Base-by-base conservation (phyloP, 371 early-diverging fungal genomes). In the Amoeboaphelidium protococcarum region DNA sequence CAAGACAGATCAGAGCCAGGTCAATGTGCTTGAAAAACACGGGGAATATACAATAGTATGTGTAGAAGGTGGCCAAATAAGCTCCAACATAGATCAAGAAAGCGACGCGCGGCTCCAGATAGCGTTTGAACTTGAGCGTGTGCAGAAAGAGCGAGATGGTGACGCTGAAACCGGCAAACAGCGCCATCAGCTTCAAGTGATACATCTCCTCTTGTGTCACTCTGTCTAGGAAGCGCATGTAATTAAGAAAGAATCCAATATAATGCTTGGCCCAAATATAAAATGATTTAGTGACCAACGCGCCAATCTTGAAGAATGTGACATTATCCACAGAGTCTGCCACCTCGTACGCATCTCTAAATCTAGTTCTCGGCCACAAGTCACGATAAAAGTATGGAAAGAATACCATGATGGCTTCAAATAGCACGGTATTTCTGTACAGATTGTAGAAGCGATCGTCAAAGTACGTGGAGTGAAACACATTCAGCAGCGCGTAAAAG, bases 221-320 rank as follows among this genome's bases (percentile, higher is more conserved):
- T 21, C 56, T 45, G 50, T 55, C 26, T 23, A 55, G 21, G 45
- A 50, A 55, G 19, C 56, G 44, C 3, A 48, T 51, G 41, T 55
- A 55, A 47, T 55, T 55, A 20, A 55, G 42, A 45, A 55, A 55
- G 43, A 26, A 55, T 13, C 54, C 51, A 25, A 55, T 54, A 48
- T 55, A 54, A 44, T 54, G 56, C 47, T 55, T 55, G 22, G 56
- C 56, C 56, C 56, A 55, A 19, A 55, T 54, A 43, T 55, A 55
- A 25, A 55, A 55, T 16, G 42, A 20, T 45, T 55, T 55, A 13
- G 56, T 55, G n/a, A 55, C 50, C 25, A 25, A 25, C 25, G 46
- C 55, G 21, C 54, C 56, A 42, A 50, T 19, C 20, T 45, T 40
- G 45, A 49, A 52, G 47, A 54, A 54, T 19, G 49, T 12, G 41